A percentile compares a stretch with the other conserved stretches of the same genome.
Conservation (phyloP, 2,329 filamentous ascomycete species). For the Endothia cerciana region DNA sequence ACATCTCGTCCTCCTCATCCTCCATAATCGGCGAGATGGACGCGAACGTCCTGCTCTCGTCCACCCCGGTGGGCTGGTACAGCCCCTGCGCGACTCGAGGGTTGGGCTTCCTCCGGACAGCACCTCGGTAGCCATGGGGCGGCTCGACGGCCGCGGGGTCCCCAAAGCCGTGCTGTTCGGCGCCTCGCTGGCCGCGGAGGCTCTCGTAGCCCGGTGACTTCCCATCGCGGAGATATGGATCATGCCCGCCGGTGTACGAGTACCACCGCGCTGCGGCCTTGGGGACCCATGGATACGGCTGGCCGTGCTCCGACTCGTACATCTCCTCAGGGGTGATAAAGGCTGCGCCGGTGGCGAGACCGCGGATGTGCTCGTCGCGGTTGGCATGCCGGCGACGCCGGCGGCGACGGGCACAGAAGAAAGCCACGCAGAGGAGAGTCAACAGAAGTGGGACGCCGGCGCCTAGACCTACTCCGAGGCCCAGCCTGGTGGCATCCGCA, state of each 20-base stretch:
- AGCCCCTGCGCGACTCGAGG: constrained; percentile 41
- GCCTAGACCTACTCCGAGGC: constrained; percentile 68
- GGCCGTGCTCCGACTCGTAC: constrained; percentile 45
- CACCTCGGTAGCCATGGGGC: constrained; percentile 27
- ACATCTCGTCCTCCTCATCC: constrained; percentile 57
- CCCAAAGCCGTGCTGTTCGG: constrained; percentile 42
- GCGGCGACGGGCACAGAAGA: constrained; percentile 55
- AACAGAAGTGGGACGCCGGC: constrained; percentile 61
- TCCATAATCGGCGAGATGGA: constrained; percentile 63
- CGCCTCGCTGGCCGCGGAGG: constrained; percentile 42
- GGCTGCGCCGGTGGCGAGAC: constrained; percentile 18
- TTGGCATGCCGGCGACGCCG: constrained; percentile 41
- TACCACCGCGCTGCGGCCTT: constrained; percentile 41
- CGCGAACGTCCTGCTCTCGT: constrained; percentile 33
- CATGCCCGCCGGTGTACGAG: constrained; percentile 47
- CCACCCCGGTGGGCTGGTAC: constrained; percentile 41
- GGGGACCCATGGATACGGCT: constrained; percentile 39
- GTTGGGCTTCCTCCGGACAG: constrained; percentile 35
- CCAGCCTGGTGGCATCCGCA: constrained; percentile 50
- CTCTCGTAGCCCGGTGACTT: constrained; percentile 56
- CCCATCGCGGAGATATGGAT: constrained; percentile 46
- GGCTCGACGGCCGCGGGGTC: constrained; percentile 35
- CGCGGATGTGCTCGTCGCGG: constrained; percentile 42
- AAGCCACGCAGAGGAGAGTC: constrained; percentile 45
- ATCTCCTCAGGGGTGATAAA: constrained; percentile 46